Evolutionary conservation across 2,329 filamentous ascomycete genomes (phyloP).

Genomic region (Fonsecaea monophora): DNA sequence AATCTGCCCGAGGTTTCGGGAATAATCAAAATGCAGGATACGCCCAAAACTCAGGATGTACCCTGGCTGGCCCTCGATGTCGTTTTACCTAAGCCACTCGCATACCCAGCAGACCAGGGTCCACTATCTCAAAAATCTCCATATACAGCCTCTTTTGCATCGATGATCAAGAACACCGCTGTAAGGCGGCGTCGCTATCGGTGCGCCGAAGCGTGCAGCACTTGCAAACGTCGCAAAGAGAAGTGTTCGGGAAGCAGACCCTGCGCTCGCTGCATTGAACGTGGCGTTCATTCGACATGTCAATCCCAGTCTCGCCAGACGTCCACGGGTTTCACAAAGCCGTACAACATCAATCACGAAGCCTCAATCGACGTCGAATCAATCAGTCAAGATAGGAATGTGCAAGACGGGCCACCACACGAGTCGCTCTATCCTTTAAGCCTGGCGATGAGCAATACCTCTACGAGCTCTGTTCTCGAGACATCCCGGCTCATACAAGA

Average conservation of each 20-base stretch:
- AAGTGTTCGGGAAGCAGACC: constrained; percentile 59
- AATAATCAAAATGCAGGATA: not conserved
- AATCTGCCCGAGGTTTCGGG: not conserved
- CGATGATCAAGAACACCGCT: not conserved
- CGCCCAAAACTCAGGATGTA: not conserved
- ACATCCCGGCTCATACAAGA: constrained; percentile 56
- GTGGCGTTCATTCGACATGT: constrained; percentile 14
- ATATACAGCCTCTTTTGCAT: not conserved
- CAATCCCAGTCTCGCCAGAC: not conserved
- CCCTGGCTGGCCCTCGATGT: not conserved
- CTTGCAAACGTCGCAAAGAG: constrained; percentile 56
- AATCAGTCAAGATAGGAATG: not conserved
- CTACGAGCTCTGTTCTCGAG: constrained; percentile 44
- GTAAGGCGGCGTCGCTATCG: not conserved
- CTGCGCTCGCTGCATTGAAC: constrained; percentile 54
- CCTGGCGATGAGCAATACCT: not conserved
- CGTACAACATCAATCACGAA: not conserved
- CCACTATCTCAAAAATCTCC: not conserved
- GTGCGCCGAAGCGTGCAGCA: constrained; percentile 52
- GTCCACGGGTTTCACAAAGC: not conserved
- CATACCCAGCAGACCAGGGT: not conserved
- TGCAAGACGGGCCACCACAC: not conserved
- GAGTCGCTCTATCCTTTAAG: not conserved
- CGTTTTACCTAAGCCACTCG: not conserved
- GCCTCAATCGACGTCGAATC: not conserved